Base-by-base conservation (phyloP, 768 basidiomycete genomes). In the Tricholoma saponaceum region DNA sequence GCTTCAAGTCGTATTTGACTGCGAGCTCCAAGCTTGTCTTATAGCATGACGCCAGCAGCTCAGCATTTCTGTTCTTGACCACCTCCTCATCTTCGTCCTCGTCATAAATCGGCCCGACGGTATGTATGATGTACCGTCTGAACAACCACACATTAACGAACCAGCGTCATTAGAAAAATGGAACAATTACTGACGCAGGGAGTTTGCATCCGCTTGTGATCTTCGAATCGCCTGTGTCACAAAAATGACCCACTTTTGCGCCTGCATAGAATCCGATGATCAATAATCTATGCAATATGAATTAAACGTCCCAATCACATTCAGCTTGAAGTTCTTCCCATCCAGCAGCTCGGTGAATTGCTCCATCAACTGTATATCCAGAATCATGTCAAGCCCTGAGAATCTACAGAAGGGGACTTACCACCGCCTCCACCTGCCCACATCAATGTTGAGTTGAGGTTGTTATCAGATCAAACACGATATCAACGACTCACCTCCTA, bases 291-390 rank as follows among this genome's bases (percentile, higher is more conserved):
- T 49, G 33, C 50, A 23, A 20, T 5, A 30, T 33, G 52, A 4
- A 51, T 28, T 26, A 26, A 56, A 37, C 39, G 16, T 35, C n/a
- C 39, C 26, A 70, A 81, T 56, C 63, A 88, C 91, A 92, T 82
- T 92, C 91, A 10, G 26, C 26, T 58, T 80, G 76, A 0, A 83
- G 60, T 4, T 92, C 77, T 52, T 78, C 73, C 4, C 70, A 78
- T 10, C 91, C 92, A 23, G 92, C 91, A 10, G 88, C 89, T 22
- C 68, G 67, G 68, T 93, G 91, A 46, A 94, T 92, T 1, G 89
- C 89, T 3, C 90, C 90, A 65, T 93, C 90, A 43, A 93, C 91
- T 90, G 26, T 41, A 30, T 43, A 53, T 22, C 41, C 54, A 25
- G 35, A 28, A 14, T 50, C 33, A 52, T 35, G 30, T 59, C 8